phyloP scores from a whole-genome alignment of 768 basidiomycete species.

The Tulasnella sp. region DNA sequence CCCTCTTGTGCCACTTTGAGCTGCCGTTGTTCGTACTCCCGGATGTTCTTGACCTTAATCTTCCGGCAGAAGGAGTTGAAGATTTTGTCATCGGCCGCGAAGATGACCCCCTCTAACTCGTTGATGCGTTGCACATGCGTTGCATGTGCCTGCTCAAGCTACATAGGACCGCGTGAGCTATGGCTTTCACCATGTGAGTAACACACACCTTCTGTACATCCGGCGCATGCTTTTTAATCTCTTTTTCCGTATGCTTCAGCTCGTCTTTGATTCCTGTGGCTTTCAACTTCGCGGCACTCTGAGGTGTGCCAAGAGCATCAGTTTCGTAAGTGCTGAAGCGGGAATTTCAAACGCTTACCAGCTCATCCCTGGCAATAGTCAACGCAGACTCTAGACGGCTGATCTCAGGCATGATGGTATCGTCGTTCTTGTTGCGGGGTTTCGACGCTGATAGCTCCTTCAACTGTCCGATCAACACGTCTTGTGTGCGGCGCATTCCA shows the following conservation, averaged over 20 bases:
- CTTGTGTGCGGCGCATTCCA: conserved; percentile 52
- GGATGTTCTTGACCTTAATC: conserved; percentile 70
- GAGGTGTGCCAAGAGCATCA: background rate
- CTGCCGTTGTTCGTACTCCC: conserved; percentile 90
- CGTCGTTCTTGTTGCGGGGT: conserved; percentile 75
- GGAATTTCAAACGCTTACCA: conserved; percentile 43
- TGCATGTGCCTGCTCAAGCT: conserved; percentile 31
- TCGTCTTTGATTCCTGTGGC: conserved; percentile 75
- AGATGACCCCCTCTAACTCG: conserved; percentile 45
- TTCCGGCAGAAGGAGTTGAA: conserved; percentile 69
- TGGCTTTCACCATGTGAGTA: background rate
- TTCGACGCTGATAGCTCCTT: conserved; percentile 77
- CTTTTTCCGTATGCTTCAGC: conserved; percentile 65
- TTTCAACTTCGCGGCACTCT: conserved; percentile 69
- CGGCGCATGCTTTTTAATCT: conserved; percentile 53
- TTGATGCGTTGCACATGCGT: conserved; percentile 46
- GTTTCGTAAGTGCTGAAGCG: background rate
- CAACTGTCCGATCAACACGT: conserved; percentile 60
- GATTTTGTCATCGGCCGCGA: conserved; percentile 69
- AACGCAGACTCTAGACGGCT: conserved; percentile 69
- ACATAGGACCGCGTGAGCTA: background rate
- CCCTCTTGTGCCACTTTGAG: conserved; percentile 82
- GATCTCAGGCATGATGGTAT: conserved; percentile 65
- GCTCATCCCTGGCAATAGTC: conserved; percentile 67
- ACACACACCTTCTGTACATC: conserved; percentile 58